These are phyloP conservation scores for Ustilago tritici DNA, from an alignment of 1,284 basidiomycete genomes.

Conservation along the genomic window DNA sequence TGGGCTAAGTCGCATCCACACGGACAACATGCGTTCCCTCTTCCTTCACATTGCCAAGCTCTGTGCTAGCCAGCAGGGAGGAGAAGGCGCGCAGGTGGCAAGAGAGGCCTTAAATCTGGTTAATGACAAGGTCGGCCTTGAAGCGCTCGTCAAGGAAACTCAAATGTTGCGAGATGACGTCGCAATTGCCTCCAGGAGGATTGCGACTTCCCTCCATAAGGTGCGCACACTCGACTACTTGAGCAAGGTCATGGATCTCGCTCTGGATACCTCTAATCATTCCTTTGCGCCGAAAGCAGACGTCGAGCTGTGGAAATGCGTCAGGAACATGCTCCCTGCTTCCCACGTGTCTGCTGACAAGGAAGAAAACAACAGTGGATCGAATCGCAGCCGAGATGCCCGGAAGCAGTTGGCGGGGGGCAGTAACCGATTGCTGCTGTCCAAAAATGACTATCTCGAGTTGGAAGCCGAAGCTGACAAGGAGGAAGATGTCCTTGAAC, in stretches of 20 bases:
- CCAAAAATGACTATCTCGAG: constrained; percentile 32
- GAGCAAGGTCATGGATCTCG: constrained; percentile 10
- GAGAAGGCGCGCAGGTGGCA: constrained; percentile 10
- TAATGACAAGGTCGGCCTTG: constrained; percentile 22
- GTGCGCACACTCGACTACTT: neutral
- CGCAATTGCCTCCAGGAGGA: constrained; percentile 23
- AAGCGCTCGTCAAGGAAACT: constrained; percentile 1
- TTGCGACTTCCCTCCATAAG: constrained; percentile 17
- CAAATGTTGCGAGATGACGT: constrained; percentile 6
- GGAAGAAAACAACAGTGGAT: neutral
- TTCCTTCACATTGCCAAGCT: constrained; percentile 20
- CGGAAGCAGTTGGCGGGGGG: constrained; percentile 4
- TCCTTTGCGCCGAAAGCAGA: constrained; percentile 34
- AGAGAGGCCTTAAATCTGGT: constrained; percentile 33
- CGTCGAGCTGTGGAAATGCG: constrained; percentile 39
- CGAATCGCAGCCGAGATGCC: neutral
- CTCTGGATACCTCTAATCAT: constrained; percentile 31
- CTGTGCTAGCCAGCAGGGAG: constrained; percentile 8
- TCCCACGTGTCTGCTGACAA: neutral
- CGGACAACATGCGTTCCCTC: constrained; percentile 12
- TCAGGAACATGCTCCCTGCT: constrained; percentile 23
- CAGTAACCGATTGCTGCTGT: constrained; percentile 23
- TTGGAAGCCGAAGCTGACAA: constrained; percentile 25
- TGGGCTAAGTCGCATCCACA: constrained; percentile 10
- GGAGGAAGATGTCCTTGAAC: constrained; percentile 12